Evolutionary conservation across 192 early-diverging fungal species (phyloP), one percentile per base, ranked within the genome.

Genomic region (Spinellus fusiger): DNA sequence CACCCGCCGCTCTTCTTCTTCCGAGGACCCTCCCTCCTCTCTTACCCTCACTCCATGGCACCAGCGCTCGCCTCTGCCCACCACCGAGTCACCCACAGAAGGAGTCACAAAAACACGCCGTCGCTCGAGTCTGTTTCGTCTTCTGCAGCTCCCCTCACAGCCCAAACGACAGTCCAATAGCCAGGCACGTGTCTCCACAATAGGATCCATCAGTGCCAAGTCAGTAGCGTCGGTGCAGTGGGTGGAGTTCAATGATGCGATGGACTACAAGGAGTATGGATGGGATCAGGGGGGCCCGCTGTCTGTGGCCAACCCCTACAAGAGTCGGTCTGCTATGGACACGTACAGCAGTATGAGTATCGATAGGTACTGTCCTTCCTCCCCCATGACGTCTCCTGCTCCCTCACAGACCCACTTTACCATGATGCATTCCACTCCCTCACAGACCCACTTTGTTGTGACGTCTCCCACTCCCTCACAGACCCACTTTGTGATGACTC

Each of bases 161-260:
- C 40, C 10, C 1, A 12, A n/a, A 3, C 40, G 18, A 18, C 40
- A 44, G 40, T 44, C 15, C 7, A 37, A 37, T 18, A n/a, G n/a
- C n/a, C n/a, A 44, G 4, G 15, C 40, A n/a, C 40, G 40, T 12
- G 15, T 18, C 1, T 44, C 40, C 1, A 44, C 13, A n/a, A 18
- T 44, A 6, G 40, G 40, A 44, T 44, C 40, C 3, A 44, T 44
- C 18, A 18, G 40, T n/a, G 40, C 40, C 40, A 59, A 49, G 16
- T 59, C 57, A 4, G 57, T 59, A 1, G 40, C 57, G 4, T 59
- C 57, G 7, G 44, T 59, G 7, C 57, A 59, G 2, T 59, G 57
- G 57, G 57, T 59, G 18, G 57, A 44, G 13, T 59, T 59, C 15
- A 59, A 59, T 59, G 57, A 59, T 23, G 46, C 40, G 16, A 59